phyloP scores from a whole-genome alignment of 805 yeast genomes.

The Pichia phayaonensis region DNA sequence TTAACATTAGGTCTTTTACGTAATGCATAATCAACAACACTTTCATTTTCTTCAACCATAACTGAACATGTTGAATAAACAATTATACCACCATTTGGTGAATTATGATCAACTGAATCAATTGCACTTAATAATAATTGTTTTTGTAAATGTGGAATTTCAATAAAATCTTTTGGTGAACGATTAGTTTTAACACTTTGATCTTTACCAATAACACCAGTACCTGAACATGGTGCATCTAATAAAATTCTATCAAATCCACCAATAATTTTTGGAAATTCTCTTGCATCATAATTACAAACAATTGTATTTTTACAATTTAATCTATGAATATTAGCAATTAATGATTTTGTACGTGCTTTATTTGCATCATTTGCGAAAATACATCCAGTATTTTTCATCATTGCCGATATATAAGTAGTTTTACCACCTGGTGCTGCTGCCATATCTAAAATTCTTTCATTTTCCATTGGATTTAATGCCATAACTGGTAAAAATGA shows the following conservation, averaged over 20 bases:
- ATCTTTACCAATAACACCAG: constrained; percentile 98
- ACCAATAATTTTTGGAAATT: constrained; percentile 96
- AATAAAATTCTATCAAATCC: constrained; percentile 92
- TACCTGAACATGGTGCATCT: constrained; percentile 99
- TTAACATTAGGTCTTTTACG: constrained; percentile 94
- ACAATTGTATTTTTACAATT: constrained; percentile 97
- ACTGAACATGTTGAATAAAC: constrained; percentile 98
- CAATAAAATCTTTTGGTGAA: constrained; percentile 93
- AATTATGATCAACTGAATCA: constrained; percentile 92
- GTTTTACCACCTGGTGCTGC: constrained; percentile 99
- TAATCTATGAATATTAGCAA: constrained; percentile 94
- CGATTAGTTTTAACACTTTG: constrained; percentile 88
- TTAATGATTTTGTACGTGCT: constrained; percentile 89
- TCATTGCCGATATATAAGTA: constrained; percentile 87
- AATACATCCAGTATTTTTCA: constrained; percentile 96
- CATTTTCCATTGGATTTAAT: constrained; percentile 92
- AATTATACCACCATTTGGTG: constrained; percentile 85
- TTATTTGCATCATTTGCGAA: constrained; percentile 97
- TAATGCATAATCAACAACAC: constrained; percentile 96
- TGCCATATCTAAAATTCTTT: constrained; percentile 96
- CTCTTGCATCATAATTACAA: constrained; percentile 96
- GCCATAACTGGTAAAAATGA: constrained; percentile 98
- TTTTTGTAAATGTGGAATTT: constrained; percentile 93
- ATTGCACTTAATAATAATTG: constrained; percentile 90
- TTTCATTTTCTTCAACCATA: constrained; percentile 96